Percentiles rank a stretch among this genome's conserved stretches.
Evolutionary conservation across 257 asterid species (phyloP).

Genomic region (Capsicum baccatum): DNA sequence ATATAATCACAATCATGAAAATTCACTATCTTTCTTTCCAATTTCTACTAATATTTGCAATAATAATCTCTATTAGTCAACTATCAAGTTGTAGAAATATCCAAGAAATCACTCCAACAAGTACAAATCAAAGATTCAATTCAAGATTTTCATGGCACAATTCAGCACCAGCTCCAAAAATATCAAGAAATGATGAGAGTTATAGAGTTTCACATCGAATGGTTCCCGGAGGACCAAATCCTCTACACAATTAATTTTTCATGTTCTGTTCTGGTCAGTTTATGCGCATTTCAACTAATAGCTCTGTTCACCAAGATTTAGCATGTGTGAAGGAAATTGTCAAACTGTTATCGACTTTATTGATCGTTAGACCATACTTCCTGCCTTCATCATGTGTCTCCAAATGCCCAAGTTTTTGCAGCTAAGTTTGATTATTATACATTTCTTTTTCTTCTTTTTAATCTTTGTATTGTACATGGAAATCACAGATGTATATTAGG

Average conservation of each 20-base stretch:
- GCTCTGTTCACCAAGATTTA: neutral
- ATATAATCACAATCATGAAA: neutral
- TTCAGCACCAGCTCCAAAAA: constrained; percentile 38
- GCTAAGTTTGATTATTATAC: neutral
- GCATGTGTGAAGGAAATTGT: neutral
- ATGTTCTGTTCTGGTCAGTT: neutral
- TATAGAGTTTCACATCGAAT: constrained; percentile 41
- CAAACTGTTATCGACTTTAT: neutral
- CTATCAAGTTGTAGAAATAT: constrained; percentile 21
- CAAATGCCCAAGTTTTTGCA: constrained; percentile 1
- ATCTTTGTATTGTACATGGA: neutral
- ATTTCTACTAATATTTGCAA: neutral
- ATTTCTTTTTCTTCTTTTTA: neutral
- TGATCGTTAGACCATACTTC: neutral
- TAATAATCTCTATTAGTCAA: neutral
- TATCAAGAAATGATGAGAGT: constrained; percentile 34
- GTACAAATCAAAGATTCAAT: constrained; percentile 26
- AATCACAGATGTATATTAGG: constrained; percentile 17
- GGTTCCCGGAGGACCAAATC: constrained; percentile 72
- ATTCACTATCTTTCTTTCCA: neutral
- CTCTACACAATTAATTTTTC: constrained; percentile 57
- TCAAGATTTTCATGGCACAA: constrained; percentile 41
- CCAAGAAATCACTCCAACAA: constrained; percentile 3
- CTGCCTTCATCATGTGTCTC: neutral
- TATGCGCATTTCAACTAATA: neutral